Conservation (phyloP, 768 basidiomycete genomes). For the Termitomyces sp. region DNA sequence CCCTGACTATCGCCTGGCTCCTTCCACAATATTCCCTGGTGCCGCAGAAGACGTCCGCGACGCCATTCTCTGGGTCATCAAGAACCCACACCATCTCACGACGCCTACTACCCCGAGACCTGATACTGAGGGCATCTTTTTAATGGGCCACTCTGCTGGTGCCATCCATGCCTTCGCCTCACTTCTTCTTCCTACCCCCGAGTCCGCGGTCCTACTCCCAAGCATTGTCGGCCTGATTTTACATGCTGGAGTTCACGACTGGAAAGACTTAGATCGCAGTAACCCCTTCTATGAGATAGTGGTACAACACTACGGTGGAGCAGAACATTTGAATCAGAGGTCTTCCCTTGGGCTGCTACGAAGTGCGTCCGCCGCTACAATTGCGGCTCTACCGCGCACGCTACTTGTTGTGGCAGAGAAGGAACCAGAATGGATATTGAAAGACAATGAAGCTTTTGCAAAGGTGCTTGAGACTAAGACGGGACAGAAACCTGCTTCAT, state of each 20-base stretch:
- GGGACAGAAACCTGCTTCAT: constrained; percentile 25
- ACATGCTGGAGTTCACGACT: constrained; percentile 42
- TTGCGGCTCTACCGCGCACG: constrained; percentile 40
- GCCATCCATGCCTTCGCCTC: constrained; percentile 45
- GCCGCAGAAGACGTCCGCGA: constrained; percentile 56
- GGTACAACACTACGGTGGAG: constrained; percentile 34
- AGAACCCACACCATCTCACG: constrained; percentile 28
- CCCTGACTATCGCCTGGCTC: constrained; percentile 65
- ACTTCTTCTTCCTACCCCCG: constrained; percentile 33
- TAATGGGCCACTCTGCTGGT: constrained; percentile 65
- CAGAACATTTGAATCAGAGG: constrained; percentile 31
- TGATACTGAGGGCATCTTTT: constrained; percentile 38
- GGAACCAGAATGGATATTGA: constrained; percentile 45
- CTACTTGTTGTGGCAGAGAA: constrained; percentile 47
- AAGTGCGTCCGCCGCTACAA: constrained; percentile 26
- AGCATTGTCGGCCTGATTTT: constrained; percentile 44
- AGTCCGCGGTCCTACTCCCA: constrained; percentile 21
- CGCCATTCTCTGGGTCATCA: constrained; percentile 50
- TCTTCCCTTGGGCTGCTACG: constrained; percentile 39
- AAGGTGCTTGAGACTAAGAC: constrained; percentile 32
- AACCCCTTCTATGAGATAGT: constrained; percentile 26
- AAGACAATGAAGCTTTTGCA: constrained; percentile 33
- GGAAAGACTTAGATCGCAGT: constrained; percentile 20
- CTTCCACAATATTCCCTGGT: constrained; percentile 51
- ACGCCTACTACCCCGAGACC: constrained; percentile 27